A percentile compares a stretch with the other conserved stretches of the same genome.
Evolutionary conservation across 1,284 basidiomycete species (phyloP).

Genomic region (Amylostereum areolatum): DNA sequence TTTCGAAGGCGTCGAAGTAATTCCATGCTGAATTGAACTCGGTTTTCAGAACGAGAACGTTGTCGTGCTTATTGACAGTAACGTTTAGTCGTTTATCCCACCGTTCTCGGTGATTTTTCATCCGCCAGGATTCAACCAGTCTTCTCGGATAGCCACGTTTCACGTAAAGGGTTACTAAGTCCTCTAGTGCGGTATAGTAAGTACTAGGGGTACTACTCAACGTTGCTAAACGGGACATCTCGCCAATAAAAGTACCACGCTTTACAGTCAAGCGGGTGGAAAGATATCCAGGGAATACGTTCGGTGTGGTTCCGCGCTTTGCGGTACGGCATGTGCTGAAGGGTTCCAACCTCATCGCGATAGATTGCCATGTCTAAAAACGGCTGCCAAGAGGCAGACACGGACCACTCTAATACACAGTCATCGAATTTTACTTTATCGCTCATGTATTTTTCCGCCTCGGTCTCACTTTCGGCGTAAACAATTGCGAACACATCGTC

Average conservation of each 20-base stretch:
- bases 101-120: not conserved
- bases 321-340: conserved; percentile 24
- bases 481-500: conserved; percentile 29
- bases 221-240: conserved; percentile 29
- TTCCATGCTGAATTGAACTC: no score
- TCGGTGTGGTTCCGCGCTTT: conserved; percentile 27
- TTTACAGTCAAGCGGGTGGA: conserved; percentile 31
- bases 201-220: conserved; percentile 21
- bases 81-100: conserved; percentile 15
- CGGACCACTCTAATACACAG: conserved; percentile 27
- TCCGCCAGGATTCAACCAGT: not conserved
- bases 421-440: conserved; percentile 16
- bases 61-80: no score
- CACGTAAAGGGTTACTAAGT: conserved; percentile 22
- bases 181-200: conserved; percentile 21
- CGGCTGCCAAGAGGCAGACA: conserved; percentile 11
- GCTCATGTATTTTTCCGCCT: conserved; percentile 15
- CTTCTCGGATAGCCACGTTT: conserved; percentile 23
- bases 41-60: no score
- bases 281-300: conserved; percentile 29
- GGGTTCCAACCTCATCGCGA: conserved; percentile 7
- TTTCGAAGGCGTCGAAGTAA: no score
- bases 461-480: conserved; percentile 16
- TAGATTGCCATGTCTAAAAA: conserved; percentile 29
- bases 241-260: conserved; percentile 28